These are phyloP conservation scores for Arbutus unedo DNA, from an alignment of 148 eudicot species.

Conservation along the genomic window DNA sequence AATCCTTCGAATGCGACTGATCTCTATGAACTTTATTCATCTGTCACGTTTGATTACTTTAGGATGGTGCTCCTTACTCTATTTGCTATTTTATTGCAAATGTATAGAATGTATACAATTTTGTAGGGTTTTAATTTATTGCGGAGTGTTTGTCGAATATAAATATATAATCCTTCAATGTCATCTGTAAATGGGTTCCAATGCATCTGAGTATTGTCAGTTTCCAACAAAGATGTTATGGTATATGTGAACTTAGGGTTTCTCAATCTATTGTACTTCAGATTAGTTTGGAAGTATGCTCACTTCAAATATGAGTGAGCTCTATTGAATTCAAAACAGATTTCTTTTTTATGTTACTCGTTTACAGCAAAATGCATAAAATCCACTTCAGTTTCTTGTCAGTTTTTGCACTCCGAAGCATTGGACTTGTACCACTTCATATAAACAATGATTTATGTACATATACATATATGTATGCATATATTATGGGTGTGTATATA, in stretches of 20 bases:
- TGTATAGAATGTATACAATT: not conserved
- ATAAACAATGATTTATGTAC: too few species aligned
- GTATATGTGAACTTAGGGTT: not conserved
- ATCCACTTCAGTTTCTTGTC: not conserved
- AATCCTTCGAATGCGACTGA: not conserved
- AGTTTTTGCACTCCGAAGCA: not conserved
- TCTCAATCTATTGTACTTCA: not conserved
- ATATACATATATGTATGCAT: too few species aligned
- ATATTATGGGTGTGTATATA: too few species aligned
- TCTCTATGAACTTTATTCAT: not conserved
- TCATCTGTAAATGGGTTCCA: not conserved
- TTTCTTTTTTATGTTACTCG: too few species aligned
- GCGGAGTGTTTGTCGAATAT: not conserved
- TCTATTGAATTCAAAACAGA: not conserved
- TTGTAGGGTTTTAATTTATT: not conserved
- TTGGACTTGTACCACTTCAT: not conserved
- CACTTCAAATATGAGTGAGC: not conserved
- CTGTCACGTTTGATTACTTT: not conserved
- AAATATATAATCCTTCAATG: not conserved
- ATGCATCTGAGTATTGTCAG: not conserved
- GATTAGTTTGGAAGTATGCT: not conserved
- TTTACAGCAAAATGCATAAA: too few species aligned
- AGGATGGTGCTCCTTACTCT: not conserved
- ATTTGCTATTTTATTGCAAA: not conserved
- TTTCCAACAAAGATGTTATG: not conserved